Percentiles rank a stretch among this genome's conserved stretches.
Conservation (phyloP, 2,329 filamentous ascomycete species). For the Arthrobotrys entomopaga region DNA sequence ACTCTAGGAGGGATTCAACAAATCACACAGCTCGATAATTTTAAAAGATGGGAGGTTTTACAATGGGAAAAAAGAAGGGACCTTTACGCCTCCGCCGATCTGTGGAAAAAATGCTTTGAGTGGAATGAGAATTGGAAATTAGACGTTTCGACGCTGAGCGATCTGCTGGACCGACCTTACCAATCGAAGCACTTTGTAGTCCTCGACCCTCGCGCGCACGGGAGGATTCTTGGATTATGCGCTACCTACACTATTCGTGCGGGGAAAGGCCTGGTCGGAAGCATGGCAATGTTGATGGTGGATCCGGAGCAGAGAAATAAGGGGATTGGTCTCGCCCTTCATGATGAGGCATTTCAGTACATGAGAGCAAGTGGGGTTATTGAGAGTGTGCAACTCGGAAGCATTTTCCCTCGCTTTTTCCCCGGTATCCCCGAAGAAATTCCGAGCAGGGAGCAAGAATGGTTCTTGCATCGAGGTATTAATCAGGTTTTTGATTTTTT, state of each 20-base stretch:
- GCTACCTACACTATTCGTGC: constrained; percentile 59
- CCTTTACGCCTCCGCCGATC: constrained; percentile 59
- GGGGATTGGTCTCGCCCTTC: constrained; percentile 59
- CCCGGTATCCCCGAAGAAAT: constrained; percentile 59
- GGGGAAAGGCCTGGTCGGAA: constrained; percentile 58
- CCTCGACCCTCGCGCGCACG: constrained; percentile 57
- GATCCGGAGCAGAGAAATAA: constrained; percentile 57
- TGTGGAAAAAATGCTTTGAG: constrained; percentile 59
- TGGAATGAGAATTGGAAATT: constrained; percentile 59
- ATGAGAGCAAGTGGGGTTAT: constrained; percentile 57
- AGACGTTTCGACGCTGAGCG: constrained; percentile 58
- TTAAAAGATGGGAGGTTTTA: constrained; percentile 58
- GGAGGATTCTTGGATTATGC: constrained; percentile 58
- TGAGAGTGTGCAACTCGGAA: constrained; percentile 58
- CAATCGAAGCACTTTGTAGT: constrained; percentile 59
- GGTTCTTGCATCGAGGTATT: constrained; percentile 59
- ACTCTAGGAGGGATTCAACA: constrained; percentile 14
- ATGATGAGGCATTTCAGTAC: constrained; percentile 58
- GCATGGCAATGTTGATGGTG: constrained; percentile 59
- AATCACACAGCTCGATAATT: neutral
- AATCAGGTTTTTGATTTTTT: neutral
- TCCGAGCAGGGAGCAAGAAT: constrained; percentile 57
- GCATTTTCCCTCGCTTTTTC: constrained; percentile 59
- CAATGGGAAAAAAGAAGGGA: constrained; percentile 60
- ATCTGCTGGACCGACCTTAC: constrained; percentile 59